These are phyloP conservation scores for Acanthamoeba polyphaga DNA, from an alignment of 208 protist genomes.

Conservation along the genomic window DNA sequence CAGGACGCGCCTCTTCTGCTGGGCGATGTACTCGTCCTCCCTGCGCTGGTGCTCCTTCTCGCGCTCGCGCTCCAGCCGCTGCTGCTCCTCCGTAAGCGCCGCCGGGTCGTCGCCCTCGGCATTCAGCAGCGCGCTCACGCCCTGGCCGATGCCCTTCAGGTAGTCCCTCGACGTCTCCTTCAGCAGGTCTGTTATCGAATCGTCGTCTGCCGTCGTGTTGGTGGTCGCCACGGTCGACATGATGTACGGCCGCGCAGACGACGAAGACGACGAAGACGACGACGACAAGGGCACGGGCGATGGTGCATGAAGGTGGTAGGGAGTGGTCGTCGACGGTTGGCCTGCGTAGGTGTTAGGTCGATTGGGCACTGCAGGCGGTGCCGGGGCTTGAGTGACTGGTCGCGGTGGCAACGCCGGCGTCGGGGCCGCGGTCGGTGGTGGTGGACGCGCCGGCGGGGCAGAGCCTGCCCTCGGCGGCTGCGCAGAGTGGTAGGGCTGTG, in stretches of 20 bases:
- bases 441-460: background rate
- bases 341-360: background rate
- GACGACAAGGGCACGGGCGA: background rate
- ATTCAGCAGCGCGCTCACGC: background rate
- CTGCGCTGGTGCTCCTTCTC: slow-evolving; percentile 42
- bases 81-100: background rate
- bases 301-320: background rate
- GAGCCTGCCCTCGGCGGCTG: background rate
- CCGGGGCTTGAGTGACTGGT: background rate
- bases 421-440: background rate
- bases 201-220: background rate
- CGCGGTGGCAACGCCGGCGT: background rate
- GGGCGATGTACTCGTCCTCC: slow-evolving; percentile 26
- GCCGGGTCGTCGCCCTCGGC: background rate
- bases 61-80: background rate
- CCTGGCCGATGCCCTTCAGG: background rate
- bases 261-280: background rate
- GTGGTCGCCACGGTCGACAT: background rate
- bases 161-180: slow-evolving; percentile 62
- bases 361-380: background rate
- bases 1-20: slow-evolving; percentile 35
- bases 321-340: background rate
- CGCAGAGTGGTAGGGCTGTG: background rate
- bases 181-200: slow-evolving; percentile 2
- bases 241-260: background rate